A percentile compares a stretch with the other conserved stretches of the same genome.
These are phyloP conservation scores for Tubosaeta brunneosetosa DNA, from an alignment of 768 basidiomycete species.

Conservation along the genomic window DNA sequence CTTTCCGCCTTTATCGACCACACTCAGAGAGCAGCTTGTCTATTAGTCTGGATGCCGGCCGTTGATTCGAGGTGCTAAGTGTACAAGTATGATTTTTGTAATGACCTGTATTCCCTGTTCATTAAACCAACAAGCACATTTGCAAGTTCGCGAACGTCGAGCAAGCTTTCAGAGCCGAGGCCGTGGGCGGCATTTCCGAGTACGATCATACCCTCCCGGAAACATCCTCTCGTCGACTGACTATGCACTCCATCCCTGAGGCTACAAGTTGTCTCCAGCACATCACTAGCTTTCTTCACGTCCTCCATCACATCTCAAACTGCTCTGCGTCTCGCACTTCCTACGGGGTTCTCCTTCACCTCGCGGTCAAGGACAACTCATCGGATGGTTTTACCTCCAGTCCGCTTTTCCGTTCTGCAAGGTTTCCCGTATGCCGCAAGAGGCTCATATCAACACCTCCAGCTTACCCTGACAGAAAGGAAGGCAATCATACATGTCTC, in stretches of 20 bases:
- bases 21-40: too few relatives aligned
- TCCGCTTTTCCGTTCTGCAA: constrained; percentile 79
- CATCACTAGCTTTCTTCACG: constrained; percentile 57
- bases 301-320: constrained; percentile 47
- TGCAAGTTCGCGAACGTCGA: too few relatives aligned
- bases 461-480: constrained; percentile 63
- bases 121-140: too few relatives aligned
- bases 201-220: constrained; percentile 31
- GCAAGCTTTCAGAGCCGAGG: too few relatives aligned
- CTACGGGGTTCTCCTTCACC: constrained; percentile 67
- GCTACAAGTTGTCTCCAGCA: constrained; percentile 41
- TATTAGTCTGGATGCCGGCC: too few relatives aligned
- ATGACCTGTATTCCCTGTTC: too few relatives aligned
- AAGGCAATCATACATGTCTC: constrained; percentile 77
- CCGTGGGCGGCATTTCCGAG: too few relatives aligned
- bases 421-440: constrained; percentile 68
- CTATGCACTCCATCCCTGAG: constrained; percentile 47
- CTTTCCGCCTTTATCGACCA: too few relatives aligned
- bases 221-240: constrained; percentile 38
- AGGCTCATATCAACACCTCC: constrained; percentile 87
- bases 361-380: constrained; percentile 62
- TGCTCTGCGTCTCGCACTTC: constrained; percentile 57
- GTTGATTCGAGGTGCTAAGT: too few relatives aligned
- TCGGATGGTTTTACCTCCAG: constrained; percentile 70
- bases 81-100: too few relatives aligned